Evolutionary conservation across 2,329 filamentous ascomycete genomes (phyloP).

Genomic region (Pseudogymnoascus sp.): DNA sequence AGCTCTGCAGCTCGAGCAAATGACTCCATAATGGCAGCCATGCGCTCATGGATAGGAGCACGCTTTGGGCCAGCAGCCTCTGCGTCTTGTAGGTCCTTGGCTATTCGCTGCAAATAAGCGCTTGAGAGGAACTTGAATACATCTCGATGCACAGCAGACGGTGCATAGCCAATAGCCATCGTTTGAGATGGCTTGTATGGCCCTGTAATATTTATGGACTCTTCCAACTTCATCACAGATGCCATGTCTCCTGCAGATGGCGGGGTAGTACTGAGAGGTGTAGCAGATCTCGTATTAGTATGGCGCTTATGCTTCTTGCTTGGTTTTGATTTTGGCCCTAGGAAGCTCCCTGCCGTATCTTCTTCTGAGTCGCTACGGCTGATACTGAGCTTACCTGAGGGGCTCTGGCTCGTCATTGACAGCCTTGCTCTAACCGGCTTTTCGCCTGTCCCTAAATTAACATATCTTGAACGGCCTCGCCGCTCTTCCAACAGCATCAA

Average conservation of each 20-base stretch:
- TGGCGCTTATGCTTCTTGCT: slow-evolving; percentile 36
- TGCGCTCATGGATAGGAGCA: slow-evolving; percentile 41
- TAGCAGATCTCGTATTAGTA: slow-evolving; percentile 36
- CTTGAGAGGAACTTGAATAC: slow-evolving; percentile 50
- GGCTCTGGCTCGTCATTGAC: slow-evolving; percentile 30
- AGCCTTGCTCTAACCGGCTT: neutral
- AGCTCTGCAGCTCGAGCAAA: slow-evolving; percentile 52
- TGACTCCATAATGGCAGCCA: slow-evolving; percentile 45
- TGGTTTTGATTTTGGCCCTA: slow-evolving; percentile 37
- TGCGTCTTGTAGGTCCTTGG: slow-evolving; percentile 4
- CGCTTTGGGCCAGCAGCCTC: slow-evolving; percentile 22
- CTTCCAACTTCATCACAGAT: slow-evolving; percentile 46
- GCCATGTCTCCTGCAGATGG: slow-evolving; percentile 35
- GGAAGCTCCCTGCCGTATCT: slow-evolving; percentile 53
- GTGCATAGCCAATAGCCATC: slow-evolving; percentile 54
- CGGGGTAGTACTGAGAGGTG: slow-evolving; percentile 47
- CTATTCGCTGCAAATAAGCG: slow-evolving; percentile 49
- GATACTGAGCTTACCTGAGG: slow-evolving; percentile 43
- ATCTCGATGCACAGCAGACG: slow-evolving; percentile 42
- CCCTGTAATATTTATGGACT: slow-evolving; percentile 50
- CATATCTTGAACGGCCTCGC: slow-evolving; percentile 36
- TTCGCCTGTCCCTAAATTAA: slow-evolving; percentile 10
- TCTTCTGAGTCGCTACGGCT: slow-evolving; percentile 60
- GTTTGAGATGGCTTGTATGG: slow-evolving; percentile 52
- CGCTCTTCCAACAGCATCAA: slow-evolving; percentile 57